Evolutionary conservation across 2,329 filamentous ascomycete species (phyloP), one percentile per base, ranked within the genome.

Genomic region (Daldinia eschscholtzii): DNA sequence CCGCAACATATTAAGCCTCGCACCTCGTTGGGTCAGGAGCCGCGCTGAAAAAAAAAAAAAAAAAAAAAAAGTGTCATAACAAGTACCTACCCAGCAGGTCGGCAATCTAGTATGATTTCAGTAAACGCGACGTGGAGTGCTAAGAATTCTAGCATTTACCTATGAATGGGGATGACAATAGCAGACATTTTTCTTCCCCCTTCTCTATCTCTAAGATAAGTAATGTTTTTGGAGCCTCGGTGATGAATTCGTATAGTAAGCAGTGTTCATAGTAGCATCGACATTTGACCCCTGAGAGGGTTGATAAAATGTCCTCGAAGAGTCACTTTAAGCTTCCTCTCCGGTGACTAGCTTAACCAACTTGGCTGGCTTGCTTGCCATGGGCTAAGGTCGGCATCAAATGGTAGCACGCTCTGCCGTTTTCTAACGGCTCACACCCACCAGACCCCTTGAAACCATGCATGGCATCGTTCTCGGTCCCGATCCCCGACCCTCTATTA

Each of bases 41-140:
- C 64, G 61, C 68, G 67, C 39, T 70, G 59, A 39, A 59, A 26
- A n/a, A n/a, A n/a, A n/a, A n/a, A n/a, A n/a, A n/a, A n/a, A n/a
- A n/a, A n/a, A n/a, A n/a, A n/a, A n/a, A n/a, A 33, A 41, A 37
- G 33, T 37, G 39, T 39, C 37, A 56, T 55, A 23, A 41, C 39
- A 48, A 15, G 15, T 35, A 18, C 13, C 46, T 35, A 18, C 13
- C 46, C 15, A 50, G 30, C 26, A 30, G 15, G 26, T 15, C 12
- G 46, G 23, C 3, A 50, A 30, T 50, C 30, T 50, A 50, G 44
- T 46, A 46, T 48, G 2, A 26, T 5, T 7, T 52, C 6, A 52
- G 3, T 52, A 52, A 52, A 52, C 46, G 46, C 46, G 46, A 18
- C 6, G 15, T n/a, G 15, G 13, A 52, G 9, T 30, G 20, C 20